Evolutionary conservation across 2,329 filamentous ascomycete genomes (phyloP).

Genomic region (Xylaria hypoxylon): DNA sequence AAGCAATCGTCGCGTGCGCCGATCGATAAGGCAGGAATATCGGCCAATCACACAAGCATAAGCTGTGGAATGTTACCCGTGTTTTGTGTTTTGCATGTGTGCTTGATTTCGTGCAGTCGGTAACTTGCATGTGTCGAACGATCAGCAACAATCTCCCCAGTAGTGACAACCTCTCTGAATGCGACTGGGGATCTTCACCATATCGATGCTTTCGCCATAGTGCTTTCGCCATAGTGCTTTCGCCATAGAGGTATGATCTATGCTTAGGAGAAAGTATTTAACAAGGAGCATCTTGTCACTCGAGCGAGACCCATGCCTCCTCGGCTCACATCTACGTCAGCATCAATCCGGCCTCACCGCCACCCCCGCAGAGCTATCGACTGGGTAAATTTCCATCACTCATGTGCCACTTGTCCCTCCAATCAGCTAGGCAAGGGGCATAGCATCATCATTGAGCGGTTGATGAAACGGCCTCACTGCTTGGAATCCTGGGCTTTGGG

Average conservation of each 20-base stretch:
- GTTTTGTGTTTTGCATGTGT: constrained; percentile 27
- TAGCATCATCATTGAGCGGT: constrained; percentile 13
- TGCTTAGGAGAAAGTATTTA: constrained; percentile 6
- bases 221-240: too few species aligned
- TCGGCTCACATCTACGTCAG: constrained; percentile 29
- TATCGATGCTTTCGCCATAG: neutral
- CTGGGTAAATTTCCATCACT: constrained; percentile 21
- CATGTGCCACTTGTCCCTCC: constrained; percentile 26
- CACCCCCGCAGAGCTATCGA: constrained; percentile 4
- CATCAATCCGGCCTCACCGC: constrained; percentile 19
- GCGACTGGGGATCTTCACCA: neutral
- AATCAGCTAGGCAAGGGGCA: constrained; percentile 19
- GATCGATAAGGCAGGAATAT: constrained; percentile 19
- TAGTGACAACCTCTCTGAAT: neutral
- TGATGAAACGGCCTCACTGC: constrained; percentile 29
- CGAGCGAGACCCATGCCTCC: constrained; percentile 13
- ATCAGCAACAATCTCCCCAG: constrained; percentile 18
- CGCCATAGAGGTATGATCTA: constrained; percentile 6
- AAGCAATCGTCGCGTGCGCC: constrained; percentile 26
- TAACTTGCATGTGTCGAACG: constrained; percentile 26
- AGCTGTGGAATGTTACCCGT: constrained; percentile 12
- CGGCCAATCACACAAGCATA: constrained; percentile 28
- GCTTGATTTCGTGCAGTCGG: constrained; percentile 34
- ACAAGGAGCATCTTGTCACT: neutral
- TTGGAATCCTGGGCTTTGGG: constrained; percentile 22